A percentile compares a stretch with the other conserved stretches of the same genome.
These are phyloP conservation scores for Parachaetomium inaequale DNA, from an alignment of 495 filamentous ascomycete genomes.

Conservation along the genomic window DNA sequence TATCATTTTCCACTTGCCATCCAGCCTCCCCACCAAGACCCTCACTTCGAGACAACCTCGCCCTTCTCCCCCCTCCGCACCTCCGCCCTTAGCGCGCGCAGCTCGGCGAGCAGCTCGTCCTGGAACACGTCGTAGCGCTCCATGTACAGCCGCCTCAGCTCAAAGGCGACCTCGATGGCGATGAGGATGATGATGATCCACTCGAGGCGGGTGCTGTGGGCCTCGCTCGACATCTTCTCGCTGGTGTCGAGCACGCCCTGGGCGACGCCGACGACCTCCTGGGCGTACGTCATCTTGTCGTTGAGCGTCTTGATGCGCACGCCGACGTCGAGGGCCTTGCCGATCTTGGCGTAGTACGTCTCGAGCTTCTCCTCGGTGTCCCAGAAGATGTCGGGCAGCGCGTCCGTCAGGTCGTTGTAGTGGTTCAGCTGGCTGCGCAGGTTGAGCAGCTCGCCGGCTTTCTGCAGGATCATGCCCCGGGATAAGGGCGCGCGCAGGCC, in stretches of 20 bases:
- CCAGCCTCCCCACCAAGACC: not conserved
- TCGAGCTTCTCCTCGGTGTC: conserved; percentile 86
- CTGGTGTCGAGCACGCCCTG: conserved; percentile 90
- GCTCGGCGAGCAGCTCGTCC: conserved; percentile 27
- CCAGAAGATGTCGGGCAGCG: conserved; percentile 95
- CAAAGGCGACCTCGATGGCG: conserved; percentile 78
- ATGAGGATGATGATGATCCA: conserved; percentile 97
- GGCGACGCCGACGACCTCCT: conserved; percentile 88
- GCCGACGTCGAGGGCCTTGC: conserved; percentile 84
- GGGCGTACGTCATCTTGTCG: conserved; percentile 96
- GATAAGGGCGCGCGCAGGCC: conserved; percentile 31
- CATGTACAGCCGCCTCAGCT: conserved; percentile 49
- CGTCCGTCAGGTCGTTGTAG: conserved; percentile 94
- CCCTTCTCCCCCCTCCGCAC: conserved; percentile 4
- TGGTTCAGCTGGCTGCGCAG: conserved; percentile 92
- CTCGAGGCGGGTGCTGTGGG: conserved; percentile 81
- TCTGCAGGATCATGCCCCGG: conserved; percentile 63
- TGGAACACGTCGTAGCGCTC: conserved; percentile 33
- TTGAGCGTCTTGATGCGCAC: conserved; percentile 89
- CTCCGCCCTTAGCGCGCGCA: conserved; percentile 20
- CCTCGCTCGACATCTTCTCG: conserved; percentile 84
- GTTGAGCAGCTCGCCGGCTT: conserved; percentile 88
- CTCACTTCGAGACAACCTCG: not conserved
- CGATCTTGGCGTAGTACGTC: conserved; percentile 91
- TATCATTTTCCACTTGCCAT: conserved; percentile 17